phyloP scores from a whole-genome alignment of 108 stramenopile genomes.

The Aurantiochytrium sp. region DNA sequence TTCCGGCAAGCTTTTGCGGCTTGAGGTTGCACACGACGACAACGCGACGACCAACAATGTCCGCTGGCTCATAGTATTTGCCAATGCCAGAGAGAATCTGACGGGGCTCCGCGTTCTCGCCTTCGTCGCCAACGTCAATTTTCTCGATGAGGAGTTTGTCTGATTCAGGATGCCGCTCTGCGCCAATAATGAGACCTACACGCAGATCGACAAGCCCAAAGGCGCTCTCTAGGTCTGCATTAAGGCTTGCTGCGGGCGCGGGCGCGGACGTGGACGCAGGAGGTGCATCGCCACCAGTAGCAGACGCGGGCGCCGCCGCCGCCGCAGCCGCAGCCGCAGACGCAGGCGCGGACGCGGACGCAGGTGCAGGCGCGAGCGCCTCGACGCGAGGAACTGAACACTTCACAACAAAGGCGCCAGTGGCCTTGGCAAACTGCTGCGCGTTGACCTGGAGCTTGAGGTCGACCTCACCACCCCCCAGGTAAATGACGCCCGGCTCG shows the following conservation, averaged over 20 bases:
- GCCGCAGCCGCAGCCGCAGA: neutral
- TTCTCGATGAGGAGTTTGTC: constrained; percentile 98
- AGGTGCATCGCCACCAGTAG: neutral
- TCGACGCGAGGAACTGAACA: neutral
- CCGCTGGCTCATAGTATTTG: constrained; percentile 76
- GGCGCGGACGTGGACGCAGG: neutral
- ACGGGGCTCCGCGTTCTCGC: constrained; percentile 58
- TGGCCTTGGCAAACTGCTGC: neutral
- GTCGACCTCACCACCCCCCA: constrained; percentile 6
- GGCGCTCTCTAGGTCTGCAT: neutral
- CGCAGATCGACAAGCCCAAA: constrained; percentile 63
- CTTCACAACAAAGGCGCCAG: neutral
- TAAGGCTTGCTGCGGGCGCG: neutral
- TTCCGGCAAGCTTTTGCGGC: constrained; percentile 84
- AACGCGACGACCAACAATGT: constrained; percentile 78
- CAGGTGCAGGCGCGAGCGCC: neutral
- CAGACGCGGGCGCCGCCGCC: neutral
- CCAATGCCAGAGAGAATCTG: constrained; percentile 78
- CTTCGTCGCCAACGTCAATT: constrained; percentile 83
- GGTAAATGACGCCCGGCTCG: neutral
- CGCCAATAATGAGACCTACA: constrained; percentile 73
- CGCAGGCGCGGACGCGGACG: neutral
- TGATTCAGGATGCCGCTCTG: constrained; percentile 85
- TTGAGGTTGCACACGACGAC: constrained; percentile 93
- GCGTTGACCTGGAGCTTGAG: constrained; percentile 6